Percentiles rank a stretch among this genome's conserved stretches.
Conservation (phyloP, 2,329 filamentous ascomycete genomes). For the Pseudocercospora cruenta region DNA sequence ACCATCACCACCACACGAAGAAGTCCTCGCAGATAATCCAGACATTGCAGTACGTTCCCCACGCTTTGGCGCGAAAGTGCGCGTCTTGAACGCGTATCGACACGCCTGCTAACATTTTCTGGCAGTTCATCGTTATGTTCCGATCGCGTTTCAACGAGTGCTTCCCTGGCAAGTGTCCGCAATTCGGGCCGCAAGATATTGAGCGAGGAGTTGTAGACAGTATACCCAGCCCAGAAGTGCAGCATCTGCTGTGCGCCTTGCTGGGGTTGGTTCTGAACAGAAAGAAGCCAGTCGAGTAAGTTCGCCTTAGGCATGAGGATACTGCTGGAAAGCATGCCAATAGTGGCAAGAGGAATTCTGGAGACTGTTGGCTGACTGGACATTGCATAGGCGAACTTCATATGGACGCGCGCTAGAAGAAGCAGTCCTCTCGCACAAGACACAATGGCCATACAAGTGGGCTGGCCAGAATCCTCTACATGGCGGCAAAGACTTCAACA, state of each 20-base stretch:
- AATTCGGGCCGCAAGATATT: conserved; percentile 93
- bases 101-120: conserved; percentile 47
- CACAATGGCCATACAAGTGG: conserved; percentile 88
- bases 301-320: conserved; percentile 31
- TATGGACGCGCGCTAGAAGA: conserved; percentile 93
- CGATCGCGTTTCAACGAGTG: conserved; percentile 87
- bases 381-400: conserved; percentile 73
- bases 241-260: conserved; percentile 86
- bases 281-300: conserved; percentile 98
- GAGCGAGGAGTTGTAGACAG: conserved; percentile 81
- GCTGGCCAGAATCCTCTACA: conserved; percentile 79
- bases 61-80: conserved; percentile 32
- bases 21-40: conserved; percentile 84
- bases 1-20: conserved; percentile 87
- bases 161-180: conserved; percentile 82
- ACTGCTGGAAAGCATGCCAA: not conserved
- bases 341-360: not conserved
- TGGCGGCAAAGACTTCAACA: conserved; percentile 77
- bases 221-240: conserved; percentile 79
- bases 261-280: conserved; percentile 88
- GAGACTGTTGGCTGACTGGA: conserved; percentile 37
- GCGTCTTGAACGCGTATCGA: conserved; percentile 38
- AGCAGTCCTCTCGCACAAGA: conserved; percentile 79
- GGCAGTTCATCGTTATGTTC: conserved; percentile 97
- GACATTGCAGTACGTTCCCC: conserved; percentile 80